These are phyloP conservation scores for Setaria viridis DNA, from an alignment of 202 grass and related monocot genomes.

Conservation along the genomic window DNA sequence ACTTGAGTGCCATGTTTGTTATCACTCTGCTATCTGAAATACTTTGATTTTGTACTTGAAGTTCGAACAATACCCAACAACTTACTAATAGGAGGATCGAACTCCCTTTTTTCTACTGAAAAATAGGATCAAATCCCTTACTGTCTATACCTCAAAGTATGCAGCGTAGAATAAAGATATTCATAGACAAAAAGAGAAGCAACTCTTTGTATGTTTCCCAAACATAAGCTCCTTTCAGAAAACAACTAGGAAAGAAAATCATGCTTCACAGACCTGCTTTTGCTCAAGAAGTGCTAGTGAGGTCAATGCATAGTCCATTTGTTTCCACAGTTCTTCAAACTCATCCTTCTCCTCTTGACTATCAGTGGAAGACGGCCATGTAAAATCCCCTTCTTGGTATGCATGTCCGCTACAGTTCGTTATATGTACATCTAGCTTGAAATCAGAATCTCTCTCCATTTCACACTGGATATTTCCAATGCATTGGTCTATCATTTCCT, in stretches of 20 bases:
- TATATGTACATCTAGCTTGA: slow-evolving; percentile 37
- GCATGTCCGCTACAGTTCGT: slow-evolving; percentile 24
- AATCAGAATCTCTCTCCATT: slow-evolving; percentile 63
- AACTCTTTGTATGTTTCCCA: slow-evolving; percentile 37
- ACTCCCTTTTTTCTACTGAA: background rate
- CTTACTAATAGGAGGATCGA: background rate
- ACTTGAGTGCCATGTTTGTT: no score
- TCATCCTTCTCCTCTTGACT: slow-evolving; percentile 62
- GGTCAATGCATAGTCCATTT: slow-evolving; percentile 81
- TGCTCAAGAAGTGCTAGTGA: slow-evolving; percentile 66
- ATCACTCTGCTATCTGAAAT: no score
- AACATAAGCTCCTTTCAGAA: slow-evolving; percentile 16
- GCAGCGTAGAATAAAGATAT: slow-evolving; percentile 17
- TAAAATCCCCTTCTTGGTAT: slow-evolving; percentile 68
- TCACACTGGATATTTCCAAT: slow-evolving; percentile 72
- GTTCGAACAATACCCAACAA: background rate
- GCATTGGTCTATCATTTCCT: slow-evolving; percentile 70
- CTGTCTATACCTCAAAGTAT: slow-evolving; percentile 21
- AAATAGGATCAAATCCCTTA: background rate
- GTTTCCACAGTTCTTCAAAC: slow-evolving; percentile 77
- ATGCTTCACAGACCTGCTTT: slow-evolving; percentile 61
- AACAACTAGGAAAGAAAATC: slow-evolving; percentile 29
- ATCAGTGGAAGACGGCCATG: slow-evolving; percentile 60
- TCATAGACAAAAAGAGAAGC: background rate
- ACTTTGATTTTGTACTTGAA: no score